Base-by-base conservation (phyloP, 2,329 filamentous ascomycete species). In the Sclerotinia subarctica region DNA sequence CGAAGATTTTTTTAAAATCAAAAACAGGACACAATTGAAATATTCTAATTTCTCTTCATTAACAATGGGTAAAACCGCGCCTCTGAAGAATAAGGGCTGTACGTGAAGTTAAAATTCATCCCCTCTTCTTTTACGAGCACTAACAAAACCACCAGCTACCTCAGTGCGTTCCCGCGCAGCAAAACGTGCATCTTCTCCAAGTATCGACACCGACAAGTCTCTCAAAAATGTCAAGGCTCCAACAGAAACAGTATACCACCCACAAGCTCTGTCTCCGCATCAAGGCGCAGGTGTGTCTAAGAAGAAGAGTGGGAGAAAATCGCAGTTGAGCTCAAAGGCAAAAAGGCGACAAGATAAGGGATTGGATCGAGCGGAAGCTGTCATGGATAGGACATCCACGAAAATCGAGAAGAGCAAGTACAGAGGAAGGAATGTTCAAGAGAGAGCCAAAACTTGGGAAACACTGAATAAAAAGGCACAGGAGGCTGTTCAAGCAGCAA, bases 131-230 rank as follows among this genome's bases (percentile, higher is more conserved):
- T 26, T 5, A 24, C n/a, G 3, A 51, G 21, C 8, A 32, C 24
- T 66, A n/a, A 66, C 19, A 52, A 32, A 42, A 24, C 26, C 3
- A 17, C 6, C 66, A 76, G 75, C 66, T 81, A 66, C 82, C 83
- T 91, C 90, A 5, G 79, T 87, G 68, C 90, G 89, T 81, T 94
- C 91, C 65, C 89, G 91, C 72, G 90, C 90, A 69, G 90, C 90
- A 52, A 86, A 90, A 76, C 88, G 91, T 72, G 90, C 88, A 58
- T 86, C 87, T 21, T 90, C 89, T 5, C 89, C 90, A 35, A 83
- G 87, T 74, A 88, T 92, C 78, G 81, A 91, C 79, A 85, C 86
- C 54, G 89, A 92, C 82, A 91, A 91, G 79, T 90, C 88, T 8
- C 82, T 91, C 29, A 90, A 90, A 76, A 80, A 86, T 49, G 79